Percentiles rank a stretch among this genome's conserved stretches.
Conservation (phyloP, 2,329 filamentous ascomycete species). For the Exophiala calicioides region DNA sequence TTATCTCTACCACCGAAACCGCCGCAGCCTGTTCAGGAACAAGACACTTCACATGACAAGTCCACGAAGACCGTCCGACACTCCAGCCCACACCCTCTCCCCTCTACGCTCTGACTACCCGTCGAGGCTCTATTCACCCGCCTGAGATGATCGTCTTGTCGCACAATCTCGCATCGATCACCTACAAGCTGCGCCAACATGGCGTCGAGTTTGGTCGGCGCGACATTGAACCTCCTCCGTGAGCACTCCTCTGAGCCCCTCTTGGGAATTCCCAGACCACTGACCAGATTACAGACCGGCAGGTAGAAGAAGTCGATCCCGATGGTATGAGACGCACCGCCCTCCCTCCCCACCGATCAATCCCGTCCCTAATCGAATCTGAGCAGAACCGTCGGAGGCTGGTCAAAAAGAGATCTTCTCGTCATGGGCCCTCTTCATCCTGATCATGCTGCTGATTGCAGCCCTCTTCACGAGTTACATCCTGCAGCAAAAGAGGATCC, state of each 20-base stretch:
- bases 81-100: too few species aligned
- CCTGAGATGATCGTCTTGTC: constrained; percentile 3
- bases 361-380: constrained; percentile 5
- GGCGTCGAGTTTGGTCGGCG: constrained; percentile 26
- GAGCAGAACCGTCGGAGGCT: constrained; percentile 67
- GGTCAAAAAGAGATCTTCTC: constrained; percentile 91
- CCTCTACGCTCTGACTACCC: background rate
- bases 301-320: constrained; percentile 27
- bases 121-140: background rate
- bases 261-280: background rate
- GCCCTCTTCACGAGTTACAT: constrained; percentile 97
- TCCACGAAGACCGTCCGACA: too few species aligned
- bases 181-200: constrained; percentile 23
- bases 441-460: constrained; percentile 88
- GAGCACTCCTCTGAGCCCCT: background rate
- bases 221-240: constrained; percentile 26
- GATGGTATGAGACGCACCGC: constrained; percentile 18
- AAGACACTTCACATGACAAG: too few species aligned
- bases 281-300: constrained; percentile 21
- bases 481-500: constrained; percentile 93
- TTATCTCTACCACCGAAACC: too few species aligned
- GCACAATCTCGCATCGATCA: constrained; percentile 16
- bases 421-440: constrained; percentile 96
- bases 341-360: background rate
- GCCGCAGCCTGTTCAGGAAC: too few species aligned